Evolutionary conservation across 176 grass and related monocot genomes (phyloP).

Genomic region (Hordeum marinum): DNA sequence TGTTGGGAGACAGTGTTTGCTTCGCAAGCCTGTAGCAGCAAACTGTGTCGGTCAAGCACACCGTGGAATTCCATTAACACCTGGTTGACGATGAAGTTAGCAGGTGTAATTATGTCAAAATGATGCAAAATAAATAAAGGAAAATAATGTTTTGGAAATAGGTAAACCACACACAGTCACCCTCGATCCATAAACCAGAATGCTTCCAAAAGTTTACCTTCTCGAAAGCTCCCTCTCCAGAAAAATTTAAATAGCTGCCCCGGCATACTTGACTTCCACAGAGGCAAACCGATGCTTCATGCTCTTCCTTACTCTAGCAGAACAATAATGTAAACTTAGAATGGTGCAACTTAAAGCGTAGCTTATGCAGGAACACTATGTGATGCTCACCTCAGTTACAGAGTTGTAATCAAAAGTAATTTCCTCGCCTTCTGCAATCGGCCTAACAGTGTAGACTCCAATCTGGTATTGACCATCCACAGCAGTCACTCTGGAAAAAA

Average conservation of each 20-base stretch:
- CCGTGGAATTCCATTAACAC: conserved; percentile 92
- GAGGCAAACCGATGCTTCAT: conserved; percentile 89
- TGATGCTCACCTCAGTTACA: conserved; percentile 81
- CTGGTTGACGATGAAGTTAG: conserved; percentile 34
- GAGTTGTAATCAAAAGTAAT: conserved; percentile 99
- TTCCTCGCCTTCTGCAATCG: conserved; percentile 96
- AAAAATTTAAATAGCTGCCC: conserved; percentile 95
- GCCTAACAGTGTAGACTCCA: conserved; percentile 88
- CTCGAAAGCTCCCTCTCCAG: conserved; percentile 93
- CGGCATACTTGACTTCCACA: conserved; percentile 98
- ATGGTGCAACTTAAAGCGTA: conserved; percentile 19
- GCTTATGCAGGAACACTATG: conserved; percentile 19
- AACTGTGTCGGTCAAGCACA: conserved; percentile 76
- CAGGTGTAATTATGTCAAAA: conserved; percentile 16
- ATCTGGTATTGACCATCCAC: conserved; percentile 97
- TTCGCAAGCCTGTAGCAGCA: conserved; percentile 94
- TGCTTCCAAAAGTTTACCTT: conserved; percentile 57
- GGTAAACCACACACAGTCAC: conserved; percentile 8
- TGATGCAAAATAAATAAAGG: conserved; percentile 11
- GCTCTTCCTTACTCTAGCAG: conserved; percentile 95
- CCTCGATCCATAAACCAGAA: conserved; percentile 16
- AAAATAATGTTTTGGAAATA: background rate
- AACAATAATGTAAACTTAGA: conserved; percentile 32
- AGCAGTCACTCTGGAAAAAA: conserved; percentile 77
- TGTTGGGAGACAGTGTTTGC: conserved; percentile 78